Base-by-base conservation (phyloP, 2,329 filamentous ascomycete species). In the Chalaropsis ovoidea region DNA sequence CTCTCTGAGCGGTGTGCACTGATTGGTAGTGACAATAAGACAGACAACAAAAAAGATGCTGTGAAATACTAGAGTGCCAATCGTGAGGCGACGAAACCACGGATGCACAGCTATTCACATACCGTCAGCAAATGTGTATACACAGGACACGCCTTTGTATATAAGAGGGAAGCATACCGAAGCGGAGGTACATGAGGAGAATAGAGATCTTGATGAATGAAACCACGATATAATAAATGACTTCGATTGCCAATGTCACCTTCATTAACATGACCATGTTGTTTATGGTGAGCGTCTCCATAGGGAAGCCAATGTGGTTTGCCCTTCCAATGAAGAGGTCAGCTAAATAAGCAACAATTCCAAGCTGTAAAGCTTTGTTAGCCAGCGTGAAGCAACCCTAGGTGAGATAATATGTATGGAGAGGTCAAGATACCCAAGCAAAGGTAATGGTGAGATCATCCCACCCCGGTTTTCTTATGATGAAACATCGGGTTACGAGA, bases 151-250 rank as follows among this genome's bases (percentile, higher is more conserved):
- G 22, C 11, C 35, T 41, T 27, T n/a, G 6, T 24, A 31, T 27
- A 31, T 17, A 6, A 8, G 5, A 24, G 11, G 15, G 10, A 8
- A 3, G 70, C 72, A 43, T 72, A 76, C 76, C 74, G 56, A 80
- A 77, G 35, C 78, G 73, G 13, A 80, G 73, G 61, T 80, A 80
- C 66, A 78, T 78, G 67, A 74, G 74, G 1, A 80, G 70, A 39
- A 80, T 77, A 0, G 77, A 80, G 0, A 74, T 71, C 68, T 80
- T 80, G 62, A 79, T 74, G 19, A 72, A 71, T 15, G 72, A 72
- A 8, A 80, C 67, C 19, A 74, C 74, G 11, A 72, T 67, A 35
- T 77, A 78, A 68, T 79, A 80, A 24, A 76, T 72, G 49, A 77
- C 69, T 42, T 78, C 74, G 1, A 77, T 74, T 3, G 73, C 75